These are phyloP conservation scores for Chalaropsis ovoidea DNA, from an alignment of 2,329 filamentous ascomycete species.

Conservation along the genomic window DNA sequence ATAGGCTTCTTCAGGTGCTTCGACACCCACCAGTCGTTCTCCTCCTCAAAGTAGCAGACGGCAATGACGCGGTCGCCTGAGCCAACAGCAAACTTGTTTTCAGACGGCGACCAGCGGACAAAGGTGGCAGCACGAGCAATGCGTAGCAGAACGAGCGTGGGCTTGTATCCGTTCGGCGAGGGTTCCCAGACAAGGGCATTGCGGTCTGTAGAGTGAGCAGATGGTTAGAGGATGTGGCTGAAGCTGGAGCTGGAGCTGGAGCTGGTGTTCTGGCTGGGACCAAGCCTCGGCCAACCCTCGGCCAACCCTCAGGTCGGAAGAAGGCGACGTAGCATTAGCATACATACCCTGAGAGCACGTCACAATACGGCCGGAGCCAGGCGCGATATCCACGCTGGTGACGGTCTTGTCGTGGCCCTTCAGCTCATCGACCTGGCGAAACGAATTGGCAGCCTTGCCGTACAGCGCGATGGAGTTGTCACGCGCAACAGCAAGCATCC, in stretches of 20 bases:
- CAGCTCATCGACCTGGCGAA: slow-evolving; percentile 80
- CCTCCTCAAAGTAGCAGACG: slow-evolving; percentile 96
- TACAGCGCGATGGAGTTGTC: slow-evolving; percentile 90
- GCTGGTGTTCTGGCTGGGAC: not conserved
- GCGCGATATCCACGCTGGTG: slow-evolving; percentile 91
- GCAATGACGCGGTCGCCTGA: slow-evolving; percentile 92
- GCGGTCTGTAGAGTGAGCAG: slow-evolving; percentile 52
- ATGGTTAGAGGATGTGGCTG: not conserved
- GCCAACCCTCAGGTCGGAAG: too few species aligned
- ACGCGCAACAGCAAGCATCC: slow-evolving; percentile 79
- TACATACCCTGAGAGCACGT: slow-evolving; percentile 92
- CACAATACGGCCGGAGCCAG: slow-evolving; percentile 82
- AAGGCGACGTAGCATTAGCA: slow-evolving; percentile 29
- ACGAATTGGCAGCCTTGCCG: slow-evolving; percentile 58
- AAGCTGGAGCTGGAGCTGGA: not conserved
- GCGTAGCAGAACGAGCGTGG: slow-evolving; percentile 88
- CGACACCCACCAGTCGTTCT: slow-evolving; percentile 99
- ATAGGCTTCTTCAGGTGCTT: slow-evolving; percentile 99
- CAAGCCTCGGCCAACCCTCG: not conserved
- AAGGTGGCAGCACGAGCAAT: slow-evolving; percentile 96
- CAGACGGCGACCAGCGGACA: slow-evolving; percentile 92
- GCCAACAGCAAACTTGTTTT: slow-evolving; percentile 95
- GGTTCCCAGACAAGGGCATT: slow-evolving; percentile 98
- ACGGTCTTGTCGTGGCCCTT: slow-evolving; percentile 96
- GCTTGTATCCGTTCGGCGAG: slow-evolving; percentile 86